These are phyloP conservation scores for Rozella allomycis DNA, from an alignment of 371 early-diverging fungal species.

Conservation along the genomic window DNA sequence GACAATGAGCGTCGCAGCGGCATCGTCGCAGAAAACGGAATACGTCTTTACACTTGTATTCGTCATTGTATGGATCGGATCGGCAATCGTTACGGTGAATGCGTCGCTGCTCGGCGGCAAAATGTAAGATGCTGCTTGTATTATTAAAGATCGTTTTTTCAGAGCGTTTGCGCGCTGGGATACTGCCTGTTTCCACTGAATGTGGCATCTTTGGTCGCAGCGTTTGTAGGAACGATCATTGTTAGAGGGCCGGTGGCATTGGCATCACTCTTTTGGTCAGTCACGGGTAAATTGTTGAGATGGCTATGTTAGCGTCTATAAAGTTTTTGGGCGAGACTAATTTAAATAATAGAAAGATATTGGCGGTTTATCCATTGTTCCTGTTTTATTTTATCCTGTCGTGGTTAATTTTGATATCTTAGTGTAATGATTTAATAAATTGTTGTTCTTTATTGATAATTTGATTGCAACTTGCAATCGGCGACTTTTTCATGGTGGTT, in stretches of 20 bases:
- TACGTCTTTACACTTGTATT: conserved; percentile 73
- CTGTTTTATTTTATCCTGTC: conserved; percentile 76
- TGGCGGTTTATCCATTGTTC: conserved; percentile 77
- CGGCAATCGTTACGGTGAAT: conserved; percentile 76
- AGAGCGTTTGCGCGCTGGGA: conserved; percentile 78
- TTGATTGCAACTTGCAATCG: no score
- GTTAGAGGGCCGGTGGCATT: conserved; percentile 42
- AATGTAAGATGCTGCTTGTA: conserved; percentile 26
- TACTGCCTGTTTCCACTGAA: conserved; percentile 86
- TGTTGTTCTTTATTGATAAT: no score
- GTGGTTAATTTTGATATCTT: conserved; percentile 59
- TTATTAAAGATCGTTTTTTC: conserved; percentile 64
- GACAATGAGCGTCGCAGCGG: conserved; percentile 24
- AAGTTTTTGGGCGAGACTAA: conserved; percentile 51
- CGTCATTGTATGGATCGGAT: conserved; percentile 71
- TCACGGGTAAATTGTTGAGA: conserved; percentile 28
- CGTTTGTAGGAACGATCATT: conserved; percentile 38
- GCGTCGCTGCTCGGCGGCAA: conserved; percentile 73
- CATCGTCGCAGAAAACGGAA: conserved; percentile 41
- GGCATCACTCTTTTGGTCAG: conserved; percentile 58
- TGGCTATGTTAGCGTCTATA: conserved; percentile 40
- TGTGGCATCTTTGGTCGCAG: conserved; percentile 40
- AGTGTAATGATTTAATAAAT: background rate
- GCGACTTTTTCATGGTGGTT: no score
- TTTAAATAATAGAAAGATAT: conserved; percentile 48